Conservation (phyloP, 2,329 filamentous ascomycete genomes). For the Talaromyces sp. region DNA sequence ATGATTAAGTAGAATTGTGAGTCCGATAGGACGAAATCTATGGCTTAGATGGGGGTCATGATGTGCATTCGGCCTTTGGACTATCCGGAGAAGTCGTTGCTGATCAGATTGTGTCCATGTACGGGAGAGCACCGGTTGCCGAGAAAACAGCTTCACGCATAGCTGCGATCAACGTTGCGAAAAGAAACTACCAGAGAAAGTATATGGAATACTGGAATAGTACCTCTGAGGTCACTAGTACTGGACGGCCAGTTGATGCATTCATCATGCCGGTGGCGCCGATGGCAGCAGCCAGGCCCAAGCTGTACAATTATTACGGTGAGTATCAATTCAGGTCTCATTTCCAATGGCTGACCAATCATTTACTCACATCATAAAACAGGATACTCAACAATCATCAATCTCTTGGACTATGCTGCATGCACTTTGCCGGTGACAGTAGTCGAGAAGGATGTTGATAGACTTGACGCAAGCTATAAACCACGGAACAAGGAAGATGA, state of each 20-base stretch:
- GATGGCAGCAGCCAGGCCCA: conserved; percentile 46
- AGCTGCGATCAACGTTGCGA: not conserved
- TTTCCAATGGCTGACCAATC: not conserved
- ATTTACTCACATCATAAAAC: not conserved
- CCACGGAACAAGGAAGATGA: not conserved
- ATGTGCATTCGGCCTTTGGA: not conserved
- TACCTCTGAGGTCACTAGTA: not conserved
- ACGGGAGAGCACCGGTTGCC: not conserved
- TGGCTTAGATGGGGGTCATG: not conserved
- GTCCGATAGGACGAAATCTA: not conserved
- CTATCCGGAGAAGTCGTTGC: not conserved
- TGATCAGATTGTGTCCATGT: not conserved
- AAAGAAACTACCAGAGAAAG: not conserved
- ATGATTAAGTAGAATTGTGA: not conserved
- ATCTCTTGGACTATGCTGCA: not conserved
- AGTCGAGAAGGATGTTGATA: not conserved
- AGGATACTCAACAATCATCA: not conserved
- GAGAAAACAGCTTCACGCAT: not conserved
- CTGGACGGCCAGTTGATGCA: conserved; percentile 46
- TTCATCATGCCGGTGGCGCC: conserved; percentile 50
- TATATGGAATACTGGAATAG: not conserved
- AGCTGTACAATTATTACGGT: conserved; percentile 35
- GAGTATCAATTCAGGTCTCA: not conserved
- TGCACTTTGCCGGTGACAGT: conserved; percentile 1
- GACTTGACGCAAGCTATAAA: not conserved